Conservation (phyloP, 2,329 filamentous ascomycete genomes). For the Fusarium sp. region DNA sequence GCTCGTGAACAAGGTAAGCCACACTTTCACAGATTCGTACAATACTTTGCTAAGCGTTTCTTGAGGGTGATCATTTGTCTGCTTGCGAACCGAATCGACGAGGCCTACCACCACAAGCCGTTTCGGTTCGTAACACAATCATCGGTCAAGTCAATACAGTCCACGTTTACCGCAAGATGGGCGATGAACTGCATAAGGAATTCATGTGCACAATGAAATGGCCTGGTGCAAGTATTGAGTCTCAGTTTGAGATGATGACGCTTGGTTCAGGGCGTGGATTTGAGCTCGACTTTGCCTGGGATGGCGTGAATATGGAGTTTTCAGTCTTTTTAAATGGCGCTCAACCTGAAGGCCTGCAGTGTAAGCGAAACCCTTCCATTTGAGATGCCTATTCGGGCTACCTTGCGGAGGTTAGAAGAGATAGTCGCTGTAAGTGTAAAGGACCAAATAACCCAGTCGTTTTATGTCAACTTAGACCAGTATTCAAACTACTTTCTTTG, state of each 20-base stretch:
- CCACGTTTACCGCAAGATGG: not conserved
- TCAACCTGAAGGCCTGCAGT: rapidly evolving
- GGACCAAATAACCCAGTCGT: not conserved
- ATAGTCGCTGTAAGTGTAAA: not conserved
- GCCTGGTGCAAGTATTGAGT: not conserved
- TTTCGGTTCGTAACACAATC: rapidly evolving
- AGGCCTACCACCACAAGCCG: not conserved
- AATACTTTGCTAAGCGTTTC: not conserved
- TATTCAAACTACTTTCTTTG: not conserved
- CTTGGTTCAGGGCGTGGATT: not conserved
- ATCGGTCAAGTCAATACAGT: not conserved
- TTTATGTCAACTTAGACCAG: not conserved
- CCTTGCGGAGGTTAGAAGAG: no score
- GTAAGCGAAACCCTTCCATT: not conserved
- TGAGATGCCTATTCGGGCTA: no score
- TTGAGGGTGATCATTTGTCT: not conserved
- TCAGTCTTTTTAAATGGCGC: not conserved
- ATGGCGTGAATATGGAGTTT: not conserved
- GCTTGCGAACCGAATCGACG: not conserved
- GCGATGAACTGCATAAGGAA: no score
- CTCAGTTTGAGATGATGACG: not conserved
- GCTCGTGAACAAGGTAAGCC: not conserved
- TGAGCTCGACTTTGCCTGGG: not conserved
- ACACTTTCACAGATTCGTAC: not conserved
- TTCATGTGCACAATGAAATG: no score